These are phyloP conservation scores for Exophiala bonariae DNA, from an alignment of 2,329 filamentous ascomycete species.

Conservation along the genomic window DNA sequence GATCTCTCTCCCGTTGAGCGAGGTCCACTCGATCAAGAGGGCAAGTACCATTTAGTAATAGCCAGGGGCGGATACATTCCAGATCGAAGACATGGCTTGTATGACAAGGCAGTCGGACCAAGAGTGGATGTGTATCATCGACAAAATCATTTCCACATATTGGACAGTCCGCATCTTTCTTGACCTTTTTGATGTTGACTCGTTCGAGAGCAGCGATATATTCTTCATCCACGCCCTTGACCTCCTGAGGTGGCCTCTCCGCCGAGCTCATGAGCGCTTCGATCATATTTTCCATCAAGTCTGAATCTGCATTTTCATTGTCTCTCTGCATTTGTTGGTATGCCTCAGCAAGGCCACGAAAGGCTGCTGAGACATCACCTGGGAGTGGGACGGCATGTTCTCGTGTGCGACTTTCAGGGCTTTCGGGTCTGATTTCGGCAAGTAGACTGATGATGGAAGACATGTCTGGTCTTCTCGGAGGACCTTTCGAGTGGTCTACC, in stretches of 20 bases:
- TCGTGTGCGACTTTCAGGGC: conserved; percentile 50
- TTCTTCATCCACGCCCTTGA: conserved; percentile 62
- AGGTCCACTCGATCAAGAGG: conserved; percentile 62
- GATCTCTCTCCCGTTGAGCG: conserved; percentile 55
- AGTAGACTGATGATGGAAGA: conserved; percentile 66
- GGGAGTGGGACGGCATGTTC: conserved; percentile 61
- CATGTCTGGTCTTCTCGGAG: conserved; percentile 60
- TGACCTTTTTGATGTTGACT: conserved; percentile 30
- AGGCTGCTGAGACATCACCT: conserved; percentile 60
- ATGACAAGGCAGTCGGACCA: conserved; percentile 63
- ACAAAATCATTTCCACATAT: conserved; percentile 57
- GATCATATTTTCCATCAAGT: conserved; percentile 57
- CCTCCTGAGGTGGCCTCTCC: conserved; percentile 59
- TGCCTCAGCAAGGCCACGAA: conserved; percentile 60
- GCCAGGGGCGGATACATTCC: conserved; percentile 65
- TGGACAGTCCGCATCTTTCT: conserved; percentile 42
- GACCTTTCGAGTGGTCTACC: conserved; percentile 18
- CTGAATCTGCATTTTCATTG: conserved; percentile 37
- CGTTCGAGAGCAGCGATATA: conserved; percentile 29
- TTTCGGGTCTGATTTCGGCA: conserved; percentile 55
- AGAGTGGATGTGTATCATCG: conserved; percentile 61
- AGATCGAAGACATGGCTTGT: conserved; percentile 63
- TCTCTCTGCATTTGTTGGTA: conserved; percentile 57
- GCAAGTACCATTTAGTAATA: conserved; percentile 64
- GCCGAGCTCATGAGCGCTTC: conserved; percentile 55